Evolutionary conservation across 1,139 yeast species (phyloP), one percentile per base, ranked within the genome.

Genomic region (Yamadazyma buinensis): DNA sequence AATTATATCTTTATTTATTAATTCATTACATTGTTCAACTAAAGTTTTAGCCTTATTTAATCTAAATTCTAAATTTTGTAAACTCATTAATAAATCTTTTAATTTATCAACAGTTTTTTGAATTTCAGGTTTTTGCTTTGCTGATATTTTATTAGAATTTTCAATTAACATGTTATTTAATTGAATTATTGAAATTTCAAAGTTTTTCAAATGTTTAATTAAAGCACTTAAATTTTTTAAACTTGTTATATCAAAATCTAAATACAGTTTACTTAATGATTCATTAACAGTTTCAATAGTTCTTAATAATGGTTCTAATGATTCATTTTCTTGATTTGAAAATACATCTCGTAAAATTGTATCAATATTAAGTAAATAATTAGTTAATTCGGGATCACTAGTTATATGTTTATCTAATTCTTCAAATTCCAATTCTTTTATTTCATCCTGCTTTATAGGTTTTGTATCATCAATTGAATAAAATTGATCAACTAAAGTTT

Each of bases 401-500:
- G 26, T 32, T 15, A 46, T 38, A 13, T 37, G 29, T 2, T 30
- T 19, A 26, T 46, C 49, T 1, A 44, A n/a, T 0, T 43, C 40
- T 1, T 10, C 23, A 23, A 35, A 42, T 17, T 22, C 21, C 7
- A 46, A 26, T 2, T 32, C 25, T 14, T 29, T 13, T 11, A 41
- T 25, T 12, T 43, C 38, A 7, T 40, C 36, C 20, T 35, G 30
- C 20, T 35, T 35, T 5, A 35, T 28, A 13, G 34, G 28, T n/a
- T 28, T 35, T n/a, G 28, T n/a, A 15, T 38, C 41, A 27, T 42
- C 30, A 3, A 36, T 38, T 4, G 45, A 23, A 46, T 62, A 67
- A 45, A 67, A 67, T 41, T 66, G 72, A 43, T 66, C 70, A 38
- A 66, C 73, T 37, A 67, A 48, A 28, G 70, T 47, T 38, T 61